Evolutionary conservation across 2,329 filamentous ascomycete species (phyloP).

Genomic region (Fusarium domesticum): DNA sequence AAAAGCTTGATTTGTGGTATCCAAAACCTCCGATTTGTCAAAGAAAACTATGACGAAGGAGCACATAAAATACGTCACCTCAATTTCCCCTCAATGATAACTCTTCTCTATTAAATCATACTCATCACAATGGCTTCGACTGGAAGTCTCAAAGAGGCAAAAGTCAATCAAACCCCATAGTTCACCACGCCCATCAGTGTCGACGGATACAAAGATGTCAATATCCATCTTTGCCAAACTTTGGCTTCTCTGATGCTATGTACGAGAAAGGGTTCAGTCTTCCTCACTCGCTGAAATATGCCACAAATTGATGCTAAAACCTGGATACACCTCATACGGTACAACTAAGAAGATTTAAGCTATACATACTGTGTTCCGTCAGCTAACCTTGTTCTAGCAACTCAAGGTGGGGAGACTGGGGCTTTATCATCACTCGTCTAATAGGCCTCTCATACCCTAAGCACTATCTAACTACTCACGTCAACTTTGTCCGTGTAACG

Average conservation of each 20-base stretch:
- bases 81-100: no score
- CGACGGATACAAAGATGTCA: conserved; percentile 55
- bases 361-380: not conserved
- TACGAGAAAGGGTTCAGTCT: conserved; percentile 32
- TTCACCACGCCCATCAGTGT: conserved; percentile 52
- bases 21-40: no score
- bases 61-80: no score
- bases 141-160: conserved; percentile 59
- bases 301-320: conserved; percentile 65
- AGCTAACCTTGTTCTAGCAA: conserved; percentile 28
- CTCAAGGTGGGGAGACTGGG: conserved; percentile 72
- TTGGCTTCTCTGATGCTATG: conserved; percentile 36
- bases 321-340: conserved; percentile 53
- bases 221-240: conserved; percentile 60
- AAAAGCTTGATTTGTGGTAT: no score
- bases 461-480: conserved; percentile 43
- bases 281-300: conserved; percentile 49
- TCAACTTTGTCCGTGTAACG: conserved; percentile 57
- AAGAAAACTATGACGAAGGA: no score
- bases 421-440: conserved; percentile 60
- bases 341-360: not conserved
- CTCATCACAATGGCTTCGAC: conserved; percentile 49
- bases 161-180: conserved; percentile 58
- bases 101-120: no score
- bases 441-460: conserved; percentile 59